Base-by-base conservation (phyloP, 306 rosid genomes). In the Cucurbita pepo region DNA sequence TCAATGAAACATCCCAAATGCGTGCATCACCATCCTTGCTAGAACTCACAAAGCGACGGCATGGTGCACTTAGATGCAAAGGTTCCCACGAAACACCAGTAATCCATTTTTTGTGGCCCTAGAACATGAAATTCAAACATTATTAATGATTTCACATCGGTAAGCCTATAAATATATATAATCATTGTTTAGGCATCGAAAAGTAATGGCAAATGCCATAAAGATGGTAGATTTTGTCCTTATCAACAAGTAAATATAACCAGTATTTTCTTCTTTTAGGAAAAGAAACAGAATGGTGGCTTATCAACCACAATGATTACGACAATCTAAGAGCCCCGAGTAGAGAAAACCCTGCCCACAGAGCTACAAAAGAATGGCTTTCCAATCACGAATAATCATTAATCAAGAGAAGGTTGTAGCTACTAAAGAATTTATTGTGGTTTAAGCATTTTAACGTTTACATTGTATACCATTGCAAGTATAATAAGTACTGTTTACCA, bases 21-120 rank as follows among this genome's bases (percentile, higher is more conserved):
- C 99, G 96, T 77, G 99, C 97, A 82, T 87, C 97, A 58, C 99
- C 99, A 84, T 91, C 99, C 82, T 91, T 91, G 83, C 97, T 88
- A 78, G 99, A 91, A 85, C 97, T 89, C 41, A 91, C 99, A 84
- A 91, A 91, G 47, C 96, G 97, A 60, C 95, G 90, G 56, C 97
- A 86, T 48, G 96, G 97, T 83, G 91, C 82, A 82, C 44, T 88
- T 44, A 94, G 80, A 83, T 94, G 99, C 79, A 83, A 77, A 6
- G 97, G 99, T 81, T 94, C 99, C 99, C 99, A 94, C n/a, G 96
- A 83, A 78, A 94, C 81, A 57, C 99, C 99, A 54, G 96, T 89
- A 73, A 94, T 91, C 91, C 94, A 94, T 82, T 91, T 89, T 79
- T 94, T 94, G 84, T 94, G 99, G 78, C 96, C 97, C 96, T 94